phyloP scores from a whole-genome alignment of 2,329 filamentous ascomycete genomes.

The Aspergillus ibericus region DNA sequence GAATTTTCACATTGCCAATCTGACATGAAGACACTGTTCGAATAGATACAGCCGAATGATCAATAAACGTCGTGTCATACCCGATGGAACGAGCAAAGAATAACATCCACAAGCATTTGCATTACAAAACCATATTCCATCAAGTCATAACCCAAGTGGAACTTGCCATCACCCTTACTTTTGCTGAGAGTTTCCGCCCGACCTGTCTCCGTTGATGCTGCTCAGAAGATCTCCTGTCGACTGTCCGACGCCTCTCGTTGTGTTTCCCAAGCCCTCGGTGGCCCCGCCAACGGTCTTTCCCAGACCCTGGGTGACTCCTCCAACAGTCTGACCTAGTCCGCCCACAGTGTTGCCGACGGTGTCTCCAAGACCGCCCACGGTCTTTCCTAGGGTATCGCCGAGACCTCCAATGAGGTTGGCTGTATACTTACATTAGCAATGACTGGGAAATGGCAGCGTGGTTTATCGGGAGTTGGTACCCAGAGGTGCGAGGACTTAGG shows the following conservation, averaged over 20 bases:
- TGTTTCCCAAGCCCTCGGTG: constrained; percentile 32
- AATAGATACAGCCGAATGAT: background rate
- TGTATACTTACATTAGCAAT: constrained; percentile 7
- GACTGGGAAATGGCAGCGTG: background rate
- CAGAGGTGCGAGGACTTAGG: background rate
- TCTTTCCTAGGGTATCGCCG: constrained; percentile 5
- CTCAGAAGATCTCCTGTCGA: constrained; percentile 14
- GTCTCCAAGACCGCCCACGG: constrained; percentile 25
- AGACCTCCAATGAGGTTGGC: constrained; percentile 5
- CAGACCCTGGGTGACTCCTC: constrained; percentile 33
- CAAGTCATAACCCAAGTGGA: background rate
- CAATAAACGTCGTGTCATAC: background rate
- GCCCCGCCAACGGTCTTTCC: constrained; percentile 37
- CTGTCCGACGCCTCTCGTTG: constrained; percentile 25
- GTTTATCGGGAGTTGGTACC: background rate
- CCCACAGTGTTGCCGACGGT: constrained; percentile 12
- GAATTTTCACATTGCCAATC: background rate
- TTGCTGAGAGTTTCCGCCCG: background rate
- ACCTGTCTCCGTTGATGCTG: constrained; percentile 3
- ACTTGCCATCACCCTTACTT: background rate
- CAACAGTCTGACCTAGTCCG: constrained; percentile 29
- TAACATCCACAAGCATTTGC: background rate
- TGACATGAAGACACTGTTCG: background rate
- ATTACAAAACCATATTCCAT: background rate
- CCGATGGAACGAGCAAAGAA: background rate